These are phyloP conservation scores for Neofusicoccum sp. DNA, from an alignment of 2,329 filamentous ascomycete genomes.

Conservation along the genomic window DNA sequence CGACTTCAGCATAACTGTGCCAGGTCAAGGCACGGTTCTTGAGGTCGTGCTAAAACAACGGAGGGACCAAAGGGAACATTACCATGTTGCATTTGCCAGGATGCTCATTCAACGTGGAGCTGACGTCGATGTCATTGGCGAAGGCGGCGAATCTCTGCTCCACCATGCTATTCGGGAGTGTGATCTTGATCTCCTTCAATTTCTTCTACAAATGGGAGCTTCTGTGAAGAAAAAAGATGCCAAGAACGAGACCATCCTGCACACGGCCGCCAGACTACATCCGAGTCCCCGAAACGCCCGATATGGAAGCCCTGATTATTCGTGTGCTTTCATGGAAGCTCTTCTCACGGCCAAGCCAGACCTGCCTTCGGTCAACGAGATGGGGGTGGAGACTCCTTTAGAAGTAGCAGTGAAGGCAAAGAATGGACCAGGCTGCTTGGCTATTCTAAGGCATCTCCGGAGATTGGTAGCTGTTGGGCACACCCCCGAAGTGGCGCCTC, in stretches of 20 bases:
- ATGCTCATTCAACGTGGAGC: not conserved
- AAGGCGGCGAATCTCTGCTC: not conserved
- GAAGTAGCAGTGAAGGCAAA: not conserved
- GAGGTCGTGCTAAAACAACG: not conserved
- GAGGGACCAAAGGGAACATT: not conserved
- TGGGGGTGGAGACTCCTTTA: not conserved
- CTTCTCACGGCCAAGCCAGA: not conserved
- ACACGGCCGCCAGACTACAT: not conserved
- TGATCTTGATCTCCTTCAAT: not conserved
- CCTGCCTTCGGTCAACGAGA: not conserved
- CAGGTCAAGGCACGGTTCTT: not conserved
- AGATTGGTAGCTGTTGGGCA: not conserved
- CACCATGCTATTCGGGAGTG: not conserved
- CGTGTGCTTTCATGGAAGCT: not conserved
- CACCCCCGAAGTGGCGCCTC: not conserved
- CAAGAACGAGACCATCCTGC: no score
- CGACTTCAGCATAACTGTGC: not conserved
- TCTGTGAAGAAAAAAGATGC: not conserved
- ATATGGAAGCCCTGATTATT: not conserved
- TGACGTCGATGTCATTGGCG: not conserved
- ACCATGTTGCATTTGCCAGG: not conserved
- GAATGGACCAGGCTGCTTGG: not conserved
- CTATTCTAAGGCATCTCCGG: not conserved
- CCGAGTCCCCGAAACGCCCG: not conserved
- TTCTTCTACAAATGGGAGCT: not conserved